phyloP scores from a whole-genome alignment of 2,329 filamentous ascomycete species.

The Passalora sequoiae region DNA sequence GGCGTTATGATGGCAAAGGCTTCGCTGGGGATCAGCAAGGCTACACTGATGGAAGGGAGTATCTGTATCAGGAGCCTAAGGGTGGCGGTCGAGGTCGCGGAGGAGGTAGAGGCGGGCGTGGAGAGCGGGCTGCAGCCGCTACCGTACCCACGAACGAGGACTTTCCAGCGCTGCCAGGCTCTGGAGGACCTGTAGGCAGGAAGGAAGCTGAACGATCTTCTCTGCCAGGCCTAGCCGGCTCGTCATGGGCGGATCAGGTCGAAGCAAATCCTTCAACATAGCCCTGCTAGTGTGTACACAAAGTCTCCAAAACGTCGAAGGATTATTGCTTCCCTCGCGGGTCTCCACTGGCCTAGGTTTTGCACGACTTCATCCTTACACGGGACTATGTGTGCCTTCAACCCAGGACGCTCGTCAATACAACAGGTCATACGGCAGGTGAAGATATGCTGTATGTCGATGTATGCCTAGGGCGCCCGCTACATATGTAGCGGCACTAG shows the following conservation, averaged over 20 bases:
- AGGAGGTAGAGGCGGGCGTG: conserved; percentile 19
- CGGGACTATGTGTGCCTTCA: too few species aligned
- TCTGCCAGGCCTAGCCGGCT: conserved; percentile 12
- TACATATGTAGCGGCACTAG: too few species aligned
- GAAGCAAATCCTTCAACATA: conserved; percentile 23
- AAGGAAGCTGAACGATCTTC: neutral
- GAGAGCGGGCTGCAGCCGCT: conserved; percentile 20
- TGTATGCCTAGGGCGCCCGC: too few species aligned
- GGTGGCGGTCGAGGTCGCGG: conserved; percentile 15
- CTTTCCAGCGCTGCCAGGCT: conserved; percentile 42
- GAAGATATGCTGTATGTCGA: too few species aligned
- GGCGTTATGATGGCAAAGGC: conserved; percentile 25
- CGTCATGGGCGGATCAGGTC: conserved; percentile 45
- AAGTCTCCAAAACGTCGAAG: too few species aligned
- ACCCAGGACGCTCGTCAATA: too few species aligned
- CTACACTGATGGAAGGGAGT: conserved; percentile 33
- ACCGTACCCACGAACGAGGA: conserved; percentile 38
- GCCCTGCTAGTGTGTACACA: too few species aligned
- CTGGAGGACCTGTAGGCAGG: conserved; percentile 8
- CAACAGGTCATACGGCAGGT: too few species aligned
- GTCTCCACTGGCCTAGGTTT: too few species aligned
- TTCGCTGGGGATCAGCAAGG: conserved; percentile 30
- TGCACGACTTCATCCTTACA: too few species aligned
- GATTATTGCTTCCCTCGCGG: too few species aligned
- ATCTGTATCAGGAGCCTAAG: conserved; percentile 30